These are phyloP conservation scores for Mortierella sp. DNA, from an alignment of 371 early-diverging fungal species.

Conservation along the genomic window DNA sequence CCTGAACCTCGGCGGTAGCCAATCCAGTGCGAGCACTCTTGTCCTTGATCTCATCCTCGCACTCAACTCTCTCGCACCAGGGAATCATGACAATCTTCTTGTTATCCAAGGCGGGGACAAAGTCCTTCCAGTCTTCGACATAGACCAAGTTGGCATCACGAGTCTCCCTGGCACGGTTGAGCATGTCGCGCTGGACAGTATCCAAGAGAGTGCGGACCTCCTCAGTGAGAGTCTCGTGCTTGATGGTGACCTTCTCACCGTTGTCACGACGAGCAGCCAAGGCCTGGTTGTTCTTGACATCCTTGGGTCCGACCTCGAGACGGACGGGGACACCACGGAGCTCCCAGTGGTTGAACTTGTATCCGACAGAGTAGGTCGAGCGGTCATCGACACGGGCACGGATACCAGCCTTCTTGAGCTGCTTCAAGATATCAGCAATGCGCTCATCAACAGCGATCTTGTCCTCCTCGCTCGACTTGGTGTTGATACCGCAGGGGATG, in stretches of 20 bases:
- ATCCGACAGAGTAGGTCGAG: conserved; percentile 96
- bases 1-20: conserved; percentile 80
- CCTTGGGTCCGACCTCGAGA: conserved; percentile 98
- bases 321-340: conserved; percentile 98
- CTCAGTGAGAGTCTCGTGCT: conserved; percentile 71
- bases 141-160: conserved; percentile 83
- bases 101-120: conserved; percentile 89
- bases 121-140: conserved; percentile 91
- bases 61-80: conserved; percentile 95
- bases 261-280: conserved; percentile 92
- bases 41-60: conserved; percentile 98
- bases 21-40: conserved; percentile 79
- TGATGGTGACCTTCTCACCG: conserved; percentile 74
- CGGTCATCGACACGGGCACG: conserved; percentile 93
- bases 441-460: conserved; percentile 70
- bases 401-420: conserved; percentile 84
- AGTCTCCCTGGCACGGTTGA: conserved; percentile 83
- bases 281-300: conserved; percentile 87
- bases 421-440: conserved; percentile 74
- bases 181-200: conserved; percentile 95
- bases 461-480: conserved; percentile 84
- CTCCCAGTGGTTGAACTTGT: conserved; percentile 99
- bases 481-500: conserved; percentile 97
- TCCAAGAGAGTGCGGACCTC: conserved; percentile 76
- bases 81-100: conserved; percentile 94